Percentiles rank a stretch among this genome's conserved stretches.
Conservation (phyloP, 306 rosid species). For the Cucumis melo region DNA sequence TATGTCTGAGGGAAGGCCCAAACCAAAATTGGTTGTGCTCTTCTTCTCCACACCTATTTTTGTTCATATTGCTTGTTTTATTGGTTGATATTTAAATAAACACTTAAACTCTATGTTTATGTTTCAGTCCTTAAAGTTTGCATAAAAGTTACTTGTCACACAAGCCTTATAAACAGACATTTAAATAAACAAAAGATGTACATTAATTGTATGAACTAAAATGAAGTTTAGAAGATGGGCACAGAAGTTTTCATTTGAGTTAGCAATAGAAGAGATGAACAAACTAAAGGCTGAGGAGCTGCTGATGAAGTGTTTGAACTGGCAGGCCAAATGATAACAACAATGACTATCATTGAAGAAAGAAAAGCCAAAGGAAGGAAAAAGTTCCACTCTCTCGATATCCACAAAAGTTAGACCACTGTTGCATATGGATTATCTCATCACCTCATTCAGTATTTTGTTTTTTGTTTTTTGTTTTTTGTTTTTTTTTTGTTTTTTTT, state of each 20-base stretch:
- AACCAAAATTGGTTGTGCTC: neutral
- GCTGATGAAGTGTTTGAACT: neutral
- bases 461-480: neutral
- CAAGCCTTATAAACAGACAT: neutral
- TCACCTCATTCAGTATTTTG: neutral
- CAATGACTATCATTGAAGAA: neutral
- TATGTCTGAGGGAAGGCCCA: neutral
- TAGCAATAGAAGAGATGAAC: neutral
- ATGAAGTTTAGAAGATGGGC: neutral
- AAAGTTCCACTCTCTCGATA: conserved; percentile 5
- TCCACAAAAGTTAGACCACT: neutral
- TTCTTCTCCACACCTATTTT: neutral
- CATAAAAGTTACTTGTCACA: neutral
- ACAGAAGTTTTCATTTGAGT: neutral
- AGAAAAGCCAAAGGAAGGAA: neutral
- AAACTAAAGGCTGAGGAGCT: neutral
- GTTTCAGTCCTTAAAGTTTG: neutral
- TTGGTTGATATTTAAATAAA: neutral
- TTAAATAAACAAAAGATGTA: neutral
- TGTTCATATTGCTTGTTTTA: neutral
- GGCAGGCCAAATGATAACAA: neutral
- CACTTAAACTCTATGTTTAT: neutral
- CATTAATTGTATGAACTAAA: neutral
- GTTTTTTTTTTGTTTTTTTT: neutral
- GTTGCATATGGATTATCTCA: conserved; percentile 1